A percentile compares a stretch with the other conserved stretches of the same genome.
Conservation (phyloP, 1,284 basidiomycete species). For the Puccinia triticina region DNA sequence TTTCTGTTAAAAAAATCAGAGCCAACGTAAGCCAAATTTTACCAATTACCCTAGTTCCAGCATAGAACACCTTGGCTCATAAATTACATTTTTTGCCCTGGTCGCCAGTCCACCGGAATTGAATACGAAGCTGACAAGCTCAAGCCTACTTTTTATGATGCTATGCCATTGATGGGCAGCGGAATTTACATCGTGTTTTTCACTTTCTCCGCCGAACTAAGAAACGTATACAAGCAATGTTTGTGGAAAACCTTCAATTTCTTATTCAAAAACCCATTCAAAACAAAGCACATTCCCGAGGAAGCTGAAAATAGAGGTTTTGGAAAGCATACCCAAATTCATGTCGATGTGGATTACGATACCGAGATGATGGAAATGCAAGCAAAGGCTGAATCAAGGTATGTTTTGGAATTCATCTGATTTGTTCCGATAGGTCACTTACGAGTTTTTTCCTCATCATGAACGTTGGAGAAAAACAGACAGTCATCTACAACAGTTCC, state of each 20-base stretch:
- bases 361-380: background rate
- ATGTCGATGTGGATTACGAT: background rate
- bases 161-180: conserved; percentile 20
- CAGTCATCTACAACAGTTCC: background rate
- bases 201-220: conserved; percentile 31
- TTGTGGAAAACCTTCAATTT: conserved; percentile 18
- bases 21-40: conserved; percentile 1
- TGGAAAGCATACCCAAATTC: background rate
- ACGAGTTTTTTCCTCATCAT: background rate
- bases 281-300: background rate
- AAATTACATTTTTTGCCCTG: background rate
- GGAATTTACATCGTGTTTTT: conserved; percentile 41
- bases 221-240: background rate
- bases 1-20: conserved; percentile 26
- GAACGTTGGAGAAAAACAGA: background rate
- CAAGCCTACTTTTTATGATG: conserved; percentile 30
- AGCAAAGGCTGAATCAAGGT: background rate
- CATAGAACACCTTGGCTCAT: background rate
- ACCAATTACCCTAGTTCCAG: background rate
- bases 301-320: background rate
- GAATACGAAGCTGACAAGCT: conserved; percentile 26
- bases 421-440: background rate
- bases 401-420: background rate
- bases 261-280: background rate
- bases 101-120: conserved; percentile 7